Conservation (phyloP, 768 basidiomycete species). For the Boletus rubroflammeus region DNA sequence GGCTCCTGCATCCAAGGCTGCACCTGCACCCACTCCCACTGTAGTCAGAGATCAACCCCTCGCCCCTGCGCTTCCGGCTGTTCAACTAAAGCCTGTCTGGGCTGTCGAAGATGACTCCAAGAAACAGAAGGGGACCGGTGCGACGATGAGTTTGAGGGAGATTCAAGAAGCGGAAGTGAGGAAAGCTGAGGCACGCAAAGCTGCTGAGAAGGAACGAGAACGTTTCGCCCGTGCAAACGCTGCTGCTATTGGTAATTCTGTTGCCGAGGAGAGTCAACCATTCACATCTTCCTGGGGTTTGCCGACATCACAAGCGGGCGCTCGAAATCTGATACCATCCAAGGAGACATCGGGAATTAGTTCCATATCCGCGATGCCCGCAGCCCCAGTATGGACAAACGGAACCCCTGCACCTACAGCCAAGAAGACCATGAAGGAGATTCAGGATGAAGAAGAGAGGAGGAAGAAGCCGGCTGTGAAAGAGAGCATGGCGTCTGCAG, state of each 20-base stretch:
- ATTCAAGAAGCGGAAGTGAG: slow-evolving; percentile 93
- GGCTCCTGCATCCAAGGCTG: slow-evolving; percentile 18
- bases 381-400: slow-evolving; percentile 70
- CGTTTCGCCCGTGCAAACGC: slow-evolving; percentile 47
- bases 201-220: slow-evolving; percentile 69
- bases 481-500: slow-evolving; percentile 54
- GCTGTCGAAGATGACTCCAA: slow-evolving; percentile 65
- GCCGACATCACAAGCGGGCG: slow-evolving; percentile 76
- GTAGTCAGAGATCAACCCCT: slow-evolving; percentile 24
- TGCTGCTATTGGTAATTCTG: slow-evolving; percentile 33
- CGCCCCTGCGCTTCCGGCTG: slow-evolving; percentile 14
- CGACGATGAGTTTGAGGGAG: slow-evolving; percentile 74
- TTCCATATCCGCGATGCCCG: slow-evolving; percentile 30
- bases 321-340: slow-evolving; percentile 36
- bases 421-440: slow-evolving; percentile 98
- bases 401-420: slow-evolving; percentile 47
- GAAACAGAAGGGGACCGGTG: slow-evolving; percentile 43
- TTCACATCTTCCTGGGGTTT: slow-evolving; percentile 82
- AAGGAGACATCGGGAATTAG: slow-evolving; percentile 40
- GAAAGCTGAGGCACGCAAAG: slow-evolving; percentile 73
- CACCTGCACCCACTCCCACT: slow-evolving; percentile 3
- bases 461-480: slow-evolving; percentile 67
- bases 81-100: slow-evolving; percentile 56
- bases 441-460: slow-evolving; percentile 94
- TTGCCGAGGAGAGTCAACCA: slow-evolving; percentile 53